phyloP scores from a whole-genome alignment of 768 basidiomycete genomes.

The Leucocoprinus leucothites region DNA sequence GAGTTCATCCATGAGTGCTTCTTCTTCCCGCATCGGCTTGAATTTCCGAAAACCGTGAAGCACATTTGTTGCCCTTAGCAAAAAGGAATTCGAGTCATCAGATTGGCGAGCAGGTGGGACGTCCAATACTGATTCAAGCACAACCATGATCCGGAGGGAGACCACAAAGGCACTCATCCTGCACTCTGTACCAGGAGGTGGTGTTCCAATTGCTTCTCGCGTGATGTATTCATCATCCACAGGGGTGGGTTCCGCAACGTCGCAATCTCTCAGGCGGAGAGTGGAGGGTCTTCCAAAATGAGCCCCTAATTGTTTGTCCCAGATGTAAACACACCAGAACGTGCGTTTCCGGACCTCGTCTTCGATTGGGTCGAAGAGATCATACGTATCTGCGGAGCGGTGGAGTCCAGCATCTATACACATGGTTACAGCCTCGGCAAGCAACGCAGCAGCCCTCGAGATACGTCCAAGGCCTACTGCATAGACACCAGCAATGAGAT shows the following conservation, averaged over 20 bases:
- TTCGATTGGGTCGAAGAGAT: conserved; percentile 86
- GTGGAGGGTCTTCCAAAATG: conserved; percentile 89
- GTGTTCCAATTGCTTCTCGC: conserved; percentile 60
- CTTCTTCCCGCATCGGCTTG: conserved; percentile 75
- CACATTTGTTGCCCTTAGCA: conserved; percentile 65
- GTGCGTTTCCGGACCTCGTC: conserved; percentile 91
- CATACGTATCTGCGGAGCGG: conserved; percentile 80
- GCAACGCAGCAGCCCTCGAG: conserved; percentile 80
- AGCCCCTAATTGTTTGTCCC: conserved; percentile 91
- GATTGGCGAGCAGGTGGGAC: conserved; percentile 65
- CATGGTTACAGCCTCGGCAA: conserved; percentile 85
- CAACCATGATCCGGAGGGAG: conserved; percentile 75
- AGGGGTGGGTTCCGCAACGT: conserved; percentile 81
- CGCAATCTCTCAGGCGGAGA: conserved; percentile 85
- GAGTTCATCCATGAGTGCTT: conserved; percentile 78
- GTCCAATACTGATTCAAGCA: conserved; percentile 86
- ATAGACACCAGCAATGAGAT: conserved; percentile 89
- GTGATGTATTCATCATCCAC: conserved; percentile 91
- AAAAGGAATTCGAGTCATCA: conserved; percentile 73
- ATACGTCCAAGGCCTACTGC: conserved; percentile 88
- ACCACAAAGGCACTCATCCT: conserved; percentile 81
- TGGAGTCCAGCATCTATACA: conserved; percentile 89
- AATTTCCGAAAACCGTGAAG: conserved; percentile 60
- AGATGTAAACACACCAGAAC: conserved; percentile 95
- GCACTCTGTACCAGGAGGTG: conserved; percentile 70